These are phyloP conservation scores for Gonapodya prolifera DNA, from an alignment of 192 early-diverging fungal species.

Conservation along the genomic window DNA sequence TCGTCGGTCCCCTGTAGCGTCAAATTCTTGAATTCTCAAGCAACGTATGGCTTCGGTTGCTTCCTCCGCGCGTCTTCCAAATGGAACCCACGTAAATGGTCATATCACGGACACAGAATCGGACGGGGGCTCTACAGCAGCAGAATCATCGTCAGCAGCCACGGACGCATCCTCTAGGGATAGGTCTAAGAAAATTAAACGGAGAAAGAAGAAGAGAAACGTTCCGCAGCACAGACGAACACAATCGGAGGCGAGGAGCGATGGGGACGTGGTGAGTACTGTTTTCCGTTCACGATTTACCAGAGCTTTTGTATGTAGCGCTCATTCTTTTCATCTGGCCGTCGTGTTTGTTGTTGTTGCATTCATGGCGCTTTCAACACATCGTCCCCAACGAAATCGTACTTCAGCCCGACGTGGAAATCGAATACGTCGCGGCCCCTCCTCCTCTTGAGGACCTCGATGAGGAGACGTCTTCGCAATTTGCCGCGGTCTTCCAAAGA, in stretches of 20 bases:
- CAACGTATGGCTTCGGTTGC: no score
- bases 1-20: no score
- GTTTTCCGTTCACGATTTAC: not conserved
- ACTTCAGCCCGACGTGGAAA: conserved; percentile 13
- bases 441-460: conserved; percentile 8
- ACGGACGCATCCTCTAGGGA: conserved; percentile 10
- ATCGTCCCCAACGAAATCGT: not conserved
- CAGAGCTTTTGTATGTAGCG: not conserved
- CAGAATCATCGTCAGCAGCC: conserved; percentile 1
- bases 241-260: conserved; percentile 7
- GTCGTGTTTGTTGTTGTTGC: not conserved
- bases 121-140: not conserved
- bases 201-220: conserved; percentile 20
- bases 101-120: not conserved
- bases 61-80: no score
- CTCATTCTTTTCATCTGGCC: no score
- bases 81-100: not conserved
- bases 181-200: conserved; percentile 16
- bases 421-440: conserved; percentile 30
- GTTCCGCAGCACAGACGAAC: not conserved
- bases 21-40: no score
- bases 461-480: conserved; percentile 20
- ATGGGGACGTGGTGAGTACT: not conserved
- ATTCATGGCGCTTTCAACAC: not conserved
- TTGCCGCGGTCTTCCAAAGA: conserved; percentile 25